Evolutionary conservation across 2,329 filamentous ascomycete genomes (phyloP).

Genomic region (Pseudopithomyces chartarum): DNA sequence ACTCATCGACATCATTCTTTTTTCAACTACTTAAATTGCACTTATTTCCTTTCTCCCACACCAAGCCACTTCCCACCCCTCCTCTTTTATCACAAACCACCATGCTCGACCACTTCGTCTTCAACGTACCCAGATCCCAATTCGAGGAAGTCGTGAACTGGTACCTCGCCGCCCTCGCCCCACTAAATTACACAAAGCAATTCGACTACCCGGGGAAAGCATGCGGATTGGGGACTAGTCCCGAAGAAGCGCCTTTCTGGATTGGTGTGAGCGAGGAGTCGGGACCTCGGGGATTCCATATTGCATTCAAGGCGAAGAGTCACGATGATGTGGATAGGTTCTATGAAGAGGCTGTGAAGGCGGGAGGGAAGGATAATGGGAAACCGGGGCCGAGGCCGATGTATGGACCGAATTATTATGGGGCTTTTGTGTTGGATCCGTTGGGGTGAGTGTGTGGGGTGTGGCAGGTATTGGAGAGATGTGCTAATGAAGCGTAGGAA

Average conservation of each 20-base stretch:
- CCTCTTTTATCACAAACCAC: conserved; percentile 47
- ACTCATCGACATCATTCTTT: not conserved
- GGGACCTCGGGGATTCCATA: conserved; percentile 13
- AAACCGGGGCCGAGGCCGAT: conserved; percentile 26
- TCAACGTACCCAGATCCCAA: conserved; percentile 22
- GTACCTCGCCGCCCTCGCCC: conserved; percentile 31
- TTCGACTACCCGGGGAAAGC: conserved; percentile 22
- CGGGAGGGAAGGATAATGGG: conserved; percentile 32
- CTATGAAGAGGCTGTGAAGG: conserved; percentile 26
- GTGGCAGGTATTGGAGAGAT: not conserved
- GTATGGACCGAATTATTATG: conserved; percentile 36
- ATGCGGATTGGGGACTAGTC: conserved; percentile 21
- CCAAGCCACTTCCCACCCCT: not conserved
- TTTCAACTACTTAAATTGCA: not conserved
- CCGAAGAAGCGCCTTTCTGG: conserved; percentile 19
- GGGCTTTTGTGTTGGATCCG: conserved; percentile 33
- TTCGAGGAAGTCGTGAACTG: conserved; percentile 25
- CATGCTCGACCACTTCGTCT: conserved; percentile 27
- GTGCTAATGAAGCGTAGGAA: conserved; percentile 17
- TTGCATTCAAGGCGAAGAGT: conserved; percentile 26
- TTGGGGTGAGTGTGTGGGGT: conserved; percentile 21
- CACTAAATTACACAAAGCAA: conserved; percentile 30
- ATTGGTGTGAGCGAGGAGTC: conserved; percentile 17
- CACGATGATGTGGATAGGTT: conserved; percentile 24
- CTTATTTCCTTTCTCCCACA: no score